Evolutionary conservation across 2,329 filamentous ascomycete species (phyloP), one percentile per base, ranked within the genome.

Genomic region (Fusarium algeriense): DNA sequence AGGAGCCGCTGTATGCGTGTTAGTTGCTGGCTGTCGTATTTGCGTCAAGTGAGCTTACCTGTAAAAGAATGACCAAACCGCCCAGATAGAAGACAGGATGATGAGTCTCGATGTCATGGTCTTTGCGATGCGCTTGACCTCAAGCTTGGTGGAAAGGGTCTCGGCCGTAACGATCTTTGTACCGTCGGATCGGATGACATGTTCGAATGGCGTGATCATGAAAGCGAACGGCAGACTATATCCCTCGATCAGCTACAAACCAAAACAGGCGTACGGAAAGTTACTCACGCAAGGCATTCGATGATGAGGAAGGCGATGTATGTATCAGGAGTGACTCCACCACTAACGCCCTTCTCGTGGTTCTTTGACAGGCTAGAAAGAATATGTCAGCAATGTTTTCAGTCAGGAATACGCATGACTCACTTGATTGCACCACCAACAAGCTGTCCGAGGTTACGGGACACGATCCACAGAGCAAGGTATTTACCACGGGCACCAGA

Each of bases 401-500:
- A 23, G 23, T 23, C 23, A 23, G 23, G 23, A 23, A 10, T 7
- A 2, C 0, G 1, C 10, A 5, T 4, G 0, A 28, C 50, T 32
- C 50, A 65, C 62, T 65, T 65, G 0, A 65, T 65, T 2, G 62
- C 62, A 1, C 62, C 62, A 4, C 62, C 62, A 9, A 65, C 62
- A 1, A 65, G 62, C 14, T 65, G 60, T 1, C 62, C 62, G 2
- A 65, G 17, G 7, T 65, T 65, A 26, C 62, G 52, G 0, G 62
- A 65, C 0, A 65, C 62, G 1, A 65, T 65, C 62, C 62, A 65
- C 2, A 65, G 20, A 2, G 62, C 62, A 6, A 85, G 53, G 49
- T 85, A 85, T 66, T 85, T 85, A 9, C 84, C 84, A 57, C 84
- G 83, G 20, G 83, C 80, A 26, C 81, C 79, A 1, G 83, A 79